These are phyloP conservation scores for Spergularia marina DNA, from an alignment of 148 eudicot genomes.

Conservation along the genomic window DNA sequence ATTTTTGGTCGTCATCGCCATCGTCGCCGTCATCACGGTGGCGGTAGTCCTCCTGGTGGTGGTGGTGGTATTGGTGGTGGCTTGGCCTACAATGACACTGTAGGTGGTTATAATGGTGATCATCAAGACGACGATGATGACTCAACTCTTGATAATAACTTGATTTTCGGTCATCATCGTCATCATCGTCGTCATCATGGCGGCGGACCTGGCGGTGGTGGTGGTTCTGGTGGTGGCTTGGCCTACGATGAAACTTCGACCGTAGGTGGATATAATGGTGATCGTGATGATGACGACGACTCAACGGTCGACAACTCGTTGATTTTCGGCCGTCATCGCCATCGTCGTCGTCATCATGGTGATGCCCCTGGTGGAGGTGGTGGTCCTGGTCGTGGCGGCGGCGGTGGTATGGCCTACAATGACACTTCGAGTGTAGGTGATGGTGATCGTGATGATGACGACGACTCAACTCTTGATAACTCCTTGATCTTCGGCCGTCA, in stretches of 20 bases:
- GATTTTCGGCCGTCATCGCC: conserved; percentile 13
- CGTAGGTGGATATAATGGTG: neutral
- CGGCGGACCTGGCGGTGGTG: conserved; percentile 1
- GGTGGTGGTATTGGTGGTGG: neutral
- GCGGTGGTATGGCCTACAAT: neutral
- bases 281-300: neutral
- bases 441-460: neutral
- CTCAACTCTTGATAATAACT: neutral
- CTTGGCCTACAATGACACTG: too few relatives aligned
- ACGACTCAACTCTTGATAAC: neutral
- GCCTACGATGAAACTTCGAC: neutral
- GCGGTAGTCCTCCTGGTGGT: neutral
- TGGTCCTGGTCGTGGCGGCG: neutral
- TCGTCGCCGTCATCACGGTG: conserved; percentile 4
- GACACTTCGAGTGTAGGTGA: neutral
- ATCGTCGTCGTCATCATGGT: conserved; percentile 12
- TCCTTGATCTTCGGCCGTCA: neutral
- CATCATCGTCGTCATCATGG: conserved; percentile 15
- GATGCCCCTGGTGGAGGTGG: neutral
- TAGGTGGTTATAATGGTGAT: neutral
- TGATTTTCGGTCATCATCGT: conserved; percentile 13
- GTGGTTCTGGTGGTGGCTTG: neutral
- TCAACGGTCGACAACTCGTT: neutral
- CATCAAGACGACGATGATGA: neutral
- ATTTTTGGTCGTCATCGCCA: conserved; percentile 11